phyloP scores from a whole-genome alignment of 371 early-diverging fungal species.

The Chytridium lagenaria region DNA sequence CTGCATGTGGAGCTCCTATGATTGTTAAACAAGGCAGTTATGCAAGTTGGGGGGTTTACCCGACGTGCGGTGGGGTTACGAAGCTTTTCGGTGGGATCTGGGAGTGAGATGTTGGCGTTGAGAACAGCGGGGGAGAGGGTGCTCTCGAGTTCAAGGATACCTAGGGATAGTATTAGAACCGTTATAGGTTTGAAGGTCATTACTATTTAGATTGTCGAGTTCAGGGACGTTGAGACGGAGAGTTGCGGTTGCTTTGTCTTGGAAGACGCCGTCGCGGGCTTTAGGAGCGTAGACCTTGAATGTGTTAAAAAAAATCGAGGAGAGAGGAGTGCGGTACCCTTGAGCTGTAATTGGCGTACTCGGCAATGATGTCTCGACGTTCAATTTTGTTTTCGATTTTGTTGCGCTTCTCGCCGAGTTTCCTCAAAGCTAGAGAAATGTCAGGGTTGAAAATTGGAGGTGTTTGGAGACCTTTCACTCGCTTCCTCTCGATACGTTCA shows the following conservation, averaged over 20 bases:
- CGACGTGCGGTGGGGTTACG: conserved; percentile 39
- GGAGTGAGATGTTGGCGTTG: conserved; percentile 37
- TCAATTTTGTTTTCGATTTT: conserved; percentile 51
- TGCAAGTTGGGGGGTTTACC: conserved; percentile 20
- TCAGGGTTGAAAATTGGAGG: neutral
- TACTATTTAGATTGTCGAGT: conserved; percentile 43
- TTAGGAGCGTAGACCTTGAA: conserved; percentile 58
- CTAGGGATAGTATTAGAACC: too few species aligned
- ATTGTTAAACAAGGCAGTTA: neutral
- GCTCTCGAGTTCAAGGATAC: conserved; percentile 44
- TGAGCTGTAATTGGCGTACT: conserved; percentile 57
- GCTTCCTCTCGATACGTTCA: conserved; percentile 51
- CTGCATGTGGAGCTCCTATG: conserved; percentile 51
- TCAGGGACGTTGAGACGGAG: conserved; percentile 46
- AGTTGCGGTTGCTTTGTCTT: conserved; percentile 40
- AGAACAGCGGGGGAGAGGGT: conserved; percentile 39
- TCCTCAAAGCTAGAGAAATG: conserved; percentile 44
- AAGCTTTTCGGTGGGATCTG: conserved; percentile 23
- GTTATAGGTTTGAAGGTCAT: too few species aligned
- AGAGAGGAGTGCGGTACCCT: neutral
- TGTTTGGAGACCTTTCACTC: conserved; percentile 48
- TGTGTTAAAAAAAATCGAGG: conserved; percentile 6
- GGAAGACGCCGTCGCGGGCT: conserved; percentile 54
- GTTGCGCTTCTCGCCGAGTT: conserved; percentile 50
- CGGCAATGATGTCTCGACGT: conserved; percentile 59